phyloP scores from a whole-genome alignment of 179 eudicot genomes.

The Silene vulgaris region DNA sequence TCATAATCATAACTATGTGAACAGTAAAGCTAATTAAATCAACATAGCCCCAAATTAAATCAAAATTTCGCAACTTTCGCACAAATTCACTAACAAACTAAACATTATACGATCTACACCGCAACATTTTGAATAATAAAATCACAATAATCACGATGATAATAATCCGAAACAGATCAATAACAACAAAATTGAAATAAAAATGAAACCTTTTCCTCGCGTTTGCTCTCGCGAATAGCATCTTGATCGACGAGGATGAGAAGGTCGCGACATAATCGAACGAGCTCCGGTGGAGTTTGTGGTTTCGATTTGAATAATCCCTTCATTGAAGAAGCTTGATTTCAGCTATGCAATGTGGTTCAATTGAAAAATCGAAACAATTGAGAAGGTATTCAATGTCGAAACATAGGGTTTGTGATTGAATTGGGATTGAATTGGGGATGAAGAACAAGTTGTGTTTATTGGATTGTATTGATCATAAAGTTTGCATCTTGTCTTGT shows the following conservation, averaged over 20 bases:
- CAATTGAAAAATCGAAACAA: not conserved
- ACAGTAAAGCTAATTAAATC: too few relatives aligned
- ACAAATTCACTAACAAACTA: not conserved
- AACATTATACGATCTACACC: too few relatives aligned
- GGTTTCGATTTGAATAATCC: slow-evolving; percentile 82
- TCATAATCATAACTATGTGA: too few relatives aligned
- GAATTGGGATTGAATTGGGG: not conserved
- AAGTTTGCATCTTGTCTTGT: slow-evolving; percentile 2
- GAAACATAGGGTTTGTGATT: not conserved
- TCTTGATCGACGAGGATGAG: slow-evolving; percentile 43
- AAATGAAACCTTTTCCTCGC: slow-evolving; percentile 70
- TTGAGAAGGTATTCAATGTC: not conserved
- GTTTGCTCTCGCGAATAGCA: slow-evolving; percentile 53
- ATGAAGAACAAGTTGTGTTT: not conserved
- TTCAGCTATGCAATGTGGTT: not conserved
- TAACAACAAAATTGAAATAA: not conserved
- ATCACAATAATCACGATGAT: not conserved
- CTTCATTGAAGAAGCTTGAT: slow-evolving; percentile 36
- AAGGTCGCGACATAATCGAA: slow-evolving; percentile 69
- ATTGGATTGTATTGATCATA: not conserved
- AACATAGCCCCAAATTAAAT: not conserved
- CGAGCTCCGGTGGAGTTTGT: slow-evolving; percentile 72
- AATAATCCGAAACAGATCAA: not conserved
- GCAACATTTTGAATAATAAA: not conserved
- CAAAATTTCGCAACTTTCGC: not conserved